Evolutionary conservation across 441 rosid species (phyloP), one percentile per base, ranked within the genome.

Genomic region (Populus hybrid): DNA sequence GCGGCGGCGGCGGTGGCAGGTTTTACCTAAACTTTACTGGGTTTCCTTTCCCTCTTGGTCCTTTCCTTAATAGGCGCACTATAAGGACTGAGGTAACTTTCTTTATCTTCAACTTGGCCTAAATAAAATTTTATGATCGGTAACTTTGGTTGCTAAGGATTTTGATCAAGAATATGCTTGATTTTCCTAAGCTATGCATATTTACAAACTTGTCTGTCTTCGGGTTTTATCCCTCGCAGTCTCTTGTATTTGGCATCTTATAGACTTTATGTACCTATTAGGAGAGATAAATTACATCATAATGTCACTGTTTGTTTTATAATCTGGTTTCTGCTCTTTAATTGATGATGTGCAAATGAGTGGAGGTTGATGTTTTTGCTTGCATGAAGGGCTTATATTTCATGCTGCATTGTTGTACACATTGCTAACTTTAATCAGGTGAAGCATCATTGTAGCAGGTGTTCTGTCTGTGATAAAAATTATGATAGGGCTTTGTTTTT

Each of bases 31-130:
- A 95, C 82, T 82, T 95, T 84, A 95, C 97, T 20, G 98, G 98
- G 5, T 95, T 95, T 69, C 98, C 98, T 77, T 95, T 95, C 75
- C 99, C 99, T 75, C 97, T 95, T 38, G 97, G 99, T 20, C 99
- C 99, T 89, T 94, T 94, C 82, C 94, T 95, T 83, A 92, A 90
- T 74, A 87, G 99, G 68, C 87, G 93, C 73, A 95, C 99, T 57
- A 91, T 84, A 70, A 88, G 95, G 82, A 94, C 97, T 75, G 99
- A 94, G 94, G 98, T 94, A 72, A 46, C 88, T 66, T 77, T 81
- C 72, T 71, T 71, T 68, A n/a, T 59, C 64, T 63, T 65, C 67
- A 18, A 38, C 67, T 42, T 36, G 16, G 23, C 72, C 10, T 5
- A 2, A 53, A 53, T 53, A 53, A 6, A 53, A 53, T 53, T 53